Conservation (phyloP, 2,329 filamentous ascomycete genomes). For the Phaeosphaeriaceae sp. region DNA sequence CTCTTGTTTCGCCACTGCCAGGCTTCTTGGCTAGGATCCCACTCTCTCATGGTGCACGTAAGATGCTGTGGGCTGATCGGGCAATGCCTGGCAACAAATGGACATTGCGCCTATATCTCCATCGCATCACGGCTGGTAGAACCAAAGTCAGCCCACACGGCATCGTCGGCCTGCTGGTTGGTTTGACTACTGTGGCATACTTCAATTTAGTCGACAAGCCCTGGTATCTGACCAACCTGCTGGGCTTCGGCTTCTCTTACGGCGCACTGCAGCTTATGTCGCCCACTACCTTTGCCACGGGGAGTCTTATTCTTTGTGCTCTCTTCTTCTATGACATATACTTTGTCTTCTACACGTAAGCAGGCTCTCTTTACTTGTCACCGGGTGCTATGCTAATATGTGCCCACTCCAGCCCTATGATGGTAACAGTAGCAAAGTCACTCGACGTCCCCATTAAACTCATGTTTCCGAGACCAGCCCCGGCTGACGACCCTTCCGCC, state of each 20-base stretch:
- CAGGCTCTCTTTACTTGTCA: constrained; percentile 16
- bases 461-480: constrained; percentile 72
- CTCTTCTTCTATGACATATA: constrained; percentile 96
- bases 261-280: constrained; percentile 82
- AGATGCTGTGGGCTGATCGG: constrained; percentile 58
- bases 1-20: constrained; percentile 57
- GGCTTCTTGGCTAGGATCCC: constrained; percentile 56
- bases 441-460: constrained; percentile 94
- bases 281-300: constrained; percentile 84
- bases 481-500: constrained; percentile 52
- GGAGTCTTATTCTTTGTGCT: constrained; percentile 75
- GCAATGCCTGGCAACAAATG: constrained; percentile 58
- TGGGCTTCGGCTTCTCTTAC: constrained; percentile 89
- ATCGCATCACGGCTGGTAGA: constrained; percentile 57
- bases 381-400: constrained; percentile 8
- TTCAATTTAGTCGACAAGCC: constrained; percentile 66
- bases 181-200: constrained; percentile 66
- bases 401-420: constrained; percentile 66
- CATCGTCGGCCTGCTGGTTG: constrained; percentile 62
- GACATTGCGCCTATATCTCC: constrained; percentile 60
- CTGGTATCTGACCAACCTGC: constrained; percentile 80
- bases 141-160: constrained; percentile 62
- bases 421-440: constrained; percentile 85
- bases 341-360: constrained; percentile 84
- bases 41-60: constrained; percentile 46